Evolutionary conservation across 2,329 filamentous ascomycete species (phyloP), one percentile per base, ranked within the genome.

Genomic region (Penicillium sp.): DNA sequence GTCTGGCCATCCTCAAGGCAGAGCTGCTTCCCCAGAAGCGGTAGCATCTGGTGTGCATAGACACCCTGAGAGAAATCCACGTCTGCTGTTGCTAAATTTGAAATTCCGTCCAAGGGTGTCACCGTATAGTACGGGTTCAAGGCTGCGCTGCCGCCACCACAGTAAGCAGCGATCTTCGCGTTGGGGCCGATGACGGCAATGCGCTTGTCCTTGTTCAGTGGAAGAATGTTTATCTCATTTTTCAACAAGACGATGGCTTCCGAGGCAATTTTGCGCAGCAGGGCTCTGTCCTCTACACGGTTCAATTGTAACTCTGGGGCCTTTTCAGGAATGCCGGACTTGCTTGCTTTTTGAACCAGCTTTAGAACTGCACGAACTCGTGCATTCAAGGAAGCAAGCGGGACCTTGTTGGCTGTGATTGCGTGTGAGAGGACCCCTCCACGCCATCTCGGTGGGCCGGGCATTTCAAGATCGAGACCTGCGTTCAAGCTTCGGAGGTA

Each of bases 201-300:
- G 6, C 74, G 72, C 56, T 77, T 75, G 18, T 63, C 63, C 26
- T 69, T 72, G 35, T 73, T 63, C 40, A 83, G 67, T 0, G 89
- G 89, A 1, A 92, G 75, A 0, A 87, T 68, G 6, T 75, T 75
- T 47, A 80, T 79, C 4, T 89, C 81, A 65, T 92, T 92, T 73
- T 90, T 90, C 25, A 91, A 74, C 9, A 91, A 76, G 1, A 90
- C 87, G 18, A 89, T 85, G 15, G 83, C 83, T 66, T 89, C 86
- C 12, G 83, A 81, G 43, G 84, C 87, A 27, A 87, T 78, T 59
- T 79, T 77, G n/a, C 88, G 79, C 7, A 89, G 79, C 43, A 90
- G 75, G 14, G 77, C 79, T 1, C 84, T 80, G 35, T 83, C 84
- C 66, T 87, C 82, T 0, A 80, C 77, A 0, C 81, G 86, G 65